A percentile compares a stretch with the other conserved stretches of the same genome.
phyloP scores from a whole-genome alignment of 768 basidiomycete genomes.

The Leccinellum albellum region DNA sequence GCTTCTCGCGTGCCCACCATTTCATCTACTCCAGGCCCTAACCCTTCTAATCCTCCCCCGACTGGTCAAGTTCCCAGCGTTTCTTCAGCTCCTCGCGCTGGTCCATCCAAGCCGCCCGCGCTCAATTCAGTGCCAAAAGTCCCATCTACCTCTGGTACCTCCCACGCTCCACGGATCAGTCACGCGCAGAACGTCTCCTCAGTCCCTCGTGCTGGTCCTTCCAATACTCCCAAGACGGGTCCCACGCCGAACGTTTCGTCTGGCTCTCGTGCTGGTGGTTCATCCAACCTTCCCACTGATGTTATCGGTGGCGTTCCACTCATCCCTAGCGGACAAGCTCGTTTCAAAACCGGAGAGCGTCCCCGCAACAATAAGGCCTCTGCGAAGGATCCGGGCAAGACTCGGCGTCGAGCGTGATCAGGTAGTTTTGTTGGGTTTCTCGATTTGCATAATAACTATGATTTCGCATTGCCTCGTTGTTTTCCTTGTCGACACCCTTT shows the following conservation, averaged over 20 bases:
- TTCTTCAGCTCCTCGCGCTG: background rate
- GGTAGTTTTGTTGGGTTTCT: too few species aligned
- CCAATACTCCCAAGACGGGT: too few species aligned
- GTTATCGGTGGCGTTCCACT: background rate
- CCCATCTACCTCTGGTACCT: too few species aligned
- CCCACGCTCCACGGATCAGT: too few species aligned
- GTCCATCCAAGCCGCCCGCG: background rate
- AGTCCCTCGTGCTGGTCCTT: too few species aligned
- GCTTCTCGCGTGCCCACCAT: background rate
- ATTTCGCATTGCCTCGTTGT: too few species aligned
- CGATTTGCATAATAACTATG: too few species aligned
- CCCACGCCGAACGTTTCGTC: background rate
- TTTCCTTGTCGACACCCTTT: too few species aligned
- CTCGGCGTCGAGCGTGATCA: background rate
- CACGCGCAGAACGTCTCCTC: too few species aligned
- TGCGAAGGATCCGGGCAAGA: background rate
- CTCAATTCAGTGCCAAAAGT: too few species aligned
- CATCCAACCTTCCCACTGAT: background rate
- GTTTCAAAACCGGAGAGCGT: background rate
- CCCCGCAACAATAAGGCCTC: background rate
- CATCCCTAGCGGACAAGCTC: background rate
- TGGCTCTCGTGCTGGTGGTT: background rate
- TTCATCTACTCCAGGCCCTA: background rate
- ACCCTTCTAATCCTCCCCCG: too few species aligned
- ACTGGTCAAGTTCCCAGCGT: background rate